These are phyloP conservation scores for Amphirosellinia nigrospora DNA, from an alignment of 495 filamentous ascomycete species.

Conservation along the genomic window DNA sequence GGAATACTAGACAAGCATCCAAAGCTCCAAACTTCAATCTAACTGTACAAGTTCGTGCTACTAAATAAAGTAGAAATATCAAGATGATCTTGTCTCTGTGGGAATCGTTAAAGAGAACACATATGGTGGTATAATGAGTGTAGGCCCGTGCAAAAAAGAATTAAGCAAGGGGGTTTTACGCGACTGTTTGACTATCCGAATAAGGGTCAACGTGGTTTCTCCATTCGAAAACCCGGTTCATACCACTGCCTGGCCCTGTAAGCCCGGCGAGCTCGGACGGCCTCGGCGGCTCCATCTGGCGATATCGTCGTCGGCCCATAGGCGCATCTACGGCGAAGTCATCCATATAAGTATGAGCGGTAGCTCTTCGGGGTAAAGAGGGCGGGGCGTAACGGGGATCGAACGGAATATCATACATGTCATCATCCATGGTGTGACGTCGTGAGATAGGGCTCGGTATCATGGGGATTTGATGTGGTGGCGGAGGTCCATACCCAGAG, in stretches of 20 bases:
- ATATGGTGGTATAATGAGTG: constrained; percentile 12
- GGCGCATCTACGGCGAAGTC: constrained; percentile 33
- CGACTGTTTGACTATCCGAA: constrained; percentile 18
- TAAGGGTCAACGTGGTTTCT: constrained; percentile 52
- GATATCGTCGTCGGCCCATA: constrained; percentile 31
- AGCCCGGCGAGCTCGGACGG: constrained; percentile 54
- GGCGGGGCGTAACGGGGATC: constrained; percentile 24
- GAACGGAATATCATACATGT: constrained; percentile 43
- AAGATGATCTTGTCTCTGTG: constrained; percentile 18
- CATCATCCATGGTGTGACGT: constrained; percentile 51
- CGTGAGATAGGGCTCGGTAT: constrained; percentile 36
- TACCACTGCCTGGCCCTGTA: constrained; percentile 50
- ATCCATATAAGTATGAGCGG: constrained; percentile 33
- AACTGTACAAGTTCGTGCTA: constrained; percentile 22
- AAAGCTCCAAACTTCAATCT: constrained; percentile 20
- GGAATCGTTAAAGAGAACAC: constrained; percentile 18
- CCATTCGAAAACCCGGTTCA: constrained; percentile 56
- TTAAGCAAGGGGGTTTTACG: constrained; percentile 15
- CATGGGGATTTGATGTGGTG: constrained; percentile 30
- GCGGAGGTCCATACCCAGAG: constrained; percentile 39
- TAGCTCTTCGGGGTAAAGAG: constrained; percentile 31
- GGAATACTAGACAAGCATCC: neutral
- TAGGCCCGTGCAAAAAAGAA: neutral
- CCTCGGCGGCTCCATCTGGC: constrained; percentile 37
- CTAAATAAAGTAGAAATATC: neutral